Base-by-base conservation (phyloP, 169 alveolate species). In the Plasmodium gonderi region DNA sequence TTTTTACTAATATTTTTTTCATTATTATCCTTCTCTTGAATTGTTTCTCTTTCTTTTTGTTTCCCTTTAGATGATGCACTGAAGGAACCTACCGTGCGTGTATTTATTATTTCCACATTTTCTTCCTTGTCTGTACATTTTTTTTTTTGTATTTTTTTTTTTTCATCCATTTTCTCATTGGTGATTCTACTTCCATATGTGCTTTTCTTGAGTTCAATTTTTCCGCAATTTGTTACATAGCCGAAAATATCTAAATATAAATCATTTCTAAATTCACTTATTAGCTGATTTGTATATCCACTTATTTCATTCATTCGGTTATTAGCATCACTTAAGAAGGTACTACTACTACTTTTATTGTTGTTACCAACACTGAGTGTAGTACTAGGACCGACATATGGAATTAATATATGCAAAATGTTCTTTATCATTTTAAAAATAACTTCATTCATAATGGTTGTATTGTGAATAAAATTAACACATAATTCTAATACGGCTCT, bases 341-440 rank as follows among this genome's bases (percentile, higher is more conserved):
- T 33, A 54, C 4, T 51, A 44, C 4, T 51, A 44, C 80, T 75
- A 38, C 60, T 68, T 45, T 17, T 20, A 33, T 60, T 72, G 68
- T 8, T 11, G 68, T 65, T 54, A 12, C 33, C 42, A 65, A n/a
- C 11, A 8, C 26, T 5, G 23, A 8, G 1, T 9, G 72, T 79
- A 44, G 17, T 54, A 36, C 51, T 45, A 31, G 36, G 33, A 29
- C 44, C 23, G 49, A 68, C 17, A 67, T 31, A 87, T 7, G 94
- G 94, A 6, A 17, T 47, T 77, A 78, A 45, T 77, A 90, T 90
- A 49, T 65, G 69, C 44, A 90, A 64, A 60, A 90, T 65, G 42
- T 26, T 77, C 80, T 90, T 90, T 11, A 90, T 33, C 80, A 90
- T 90, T 79, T 78, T 69, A 76, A 90, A 90, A 26, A 77, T 65